These are phyloP conservation scores for Lantana camara DNA, from an alignment of 257 asterid species.

Conservation along the genomic window DNA sequence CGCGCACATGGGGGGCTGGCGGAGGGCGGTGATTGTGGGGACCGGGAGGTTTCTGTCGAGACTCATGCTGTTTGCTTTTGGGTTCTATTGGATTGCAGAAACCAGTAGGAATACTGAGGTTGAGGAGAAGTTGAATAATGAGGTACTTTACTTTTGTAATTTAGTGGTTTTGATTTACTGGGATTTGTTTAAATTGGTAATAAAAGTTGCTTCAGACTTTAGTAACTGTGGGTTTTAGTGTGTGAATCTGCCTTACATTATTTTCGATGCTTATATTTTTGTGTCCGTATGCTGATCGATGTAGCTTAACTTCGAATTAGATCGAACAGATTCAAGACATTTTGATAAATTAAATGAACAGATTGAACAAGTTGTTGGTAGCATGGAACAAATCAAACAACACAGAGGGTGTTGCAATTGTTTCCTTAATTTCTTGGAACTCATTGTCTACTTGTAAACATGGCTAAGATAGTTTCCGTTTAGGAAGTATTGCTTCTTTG, in stretches of 20 bases:
- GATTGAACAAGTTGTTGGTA: neutral
- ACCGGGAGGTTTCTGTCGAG: slow-evolving; percentile 70
- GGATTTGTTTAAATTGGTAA: neutral
- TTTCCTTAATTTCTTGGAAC: no score
- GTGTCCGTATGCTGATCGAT: neutral
- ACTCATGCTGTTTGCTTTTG: slow-evolving; percentile 68
- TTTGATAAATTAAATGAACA: neutral
- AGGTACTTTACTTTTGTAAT: slow-evolving; percentile 42
- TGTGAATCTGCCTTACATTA: slow-evolving; percentile 2
- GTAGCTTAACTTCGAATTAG: no score
- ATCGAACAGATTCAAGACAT: no score
- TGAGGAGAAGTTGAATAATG: slow-evolving; percentile 33
- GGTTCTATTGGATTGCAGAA: slow-evolving; percentile 75
- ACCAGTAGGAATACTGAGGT: slow-evolving; percentile 27
- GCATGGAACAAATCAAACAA: neutral
- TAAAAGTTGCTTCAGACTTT: neutral
- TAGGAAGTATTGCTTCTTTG: neutral
- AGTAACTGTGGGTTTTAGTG: neutral
- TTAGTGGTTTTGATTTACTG: slow-evolving; percentile 4
- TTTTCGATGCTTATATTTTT: neutral
- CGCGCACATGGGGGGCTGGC: slow-evolving; percentile 90
- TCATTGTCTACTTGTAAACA: neutral
- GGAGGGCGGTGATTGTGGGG: slow-evolving; percentile 69
- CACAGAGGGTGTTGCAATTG: no score
- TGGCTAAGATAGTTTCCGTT: neutral